These are phyloP conservation scores for Allium sativum DNA, from an alignment of 106 monocot genomes.

Conservation along the genomic window DNA sequence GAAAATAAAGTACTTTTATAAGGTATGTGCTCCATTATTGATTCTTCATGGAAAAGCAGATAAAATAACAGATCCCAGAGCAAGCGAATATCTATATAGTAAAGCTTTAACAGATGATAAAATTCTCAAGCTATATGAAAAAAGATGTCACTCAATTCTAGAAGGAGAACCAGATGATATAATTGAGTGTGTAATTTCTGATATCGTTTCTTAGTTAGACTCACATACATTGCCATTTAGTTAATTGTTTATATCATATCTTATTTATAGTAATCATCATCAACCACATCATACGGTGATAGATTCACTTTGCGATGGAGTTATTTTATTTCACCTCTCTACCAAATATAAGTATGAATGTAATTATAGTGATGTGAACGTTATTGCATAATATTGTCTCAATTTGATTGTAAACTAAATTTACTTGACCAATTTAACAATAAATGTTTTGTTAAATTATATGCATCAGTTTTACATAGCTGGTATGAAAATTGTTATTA, in stretches of 20 bases:
- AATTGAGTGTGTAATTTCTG: conserved; percentile 53
- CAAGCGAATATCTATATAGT: conserved; percentile 71
- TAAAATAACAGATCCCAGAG: conserved; percentile 79
- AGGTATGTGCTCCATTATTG: conserved; percentile 61
- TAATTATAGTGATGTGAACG: background rate
- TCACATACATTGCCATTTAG: conserved; percentile 26
- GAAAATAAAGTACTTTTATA: background rate
- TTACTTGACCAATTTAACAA: background rate
- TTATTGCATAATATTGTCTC: background rate
- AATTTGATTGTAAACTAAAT: background rate
- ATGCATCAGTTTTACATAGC: no score
- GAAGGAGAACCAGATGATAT: conserved; percentile 93
- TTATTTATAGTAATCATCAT: no score
- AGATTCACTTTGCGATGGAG: background rate
- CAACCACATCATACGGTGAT: background rate
- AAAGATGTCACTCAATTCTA: conserved; percentile 67
- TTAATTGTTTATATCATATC: background rate
- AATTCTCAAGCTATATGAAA: conserved; percentile 73
- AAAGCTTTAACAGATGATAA: conserved; percentile 65
- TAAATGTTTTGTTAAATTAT: no score
- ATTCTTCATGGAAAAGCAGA: conserved; percentile 97
- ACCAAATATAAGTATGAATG: background rate
- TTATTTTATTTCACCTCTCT: background rate
- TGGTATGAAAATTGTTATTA: no score
- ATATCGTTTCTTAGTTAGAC: conserved; percentile 77